These are phyloP conservation scores for Cryptococcus neoformans DNA, from an alignment of 1,284 basidiomycete species.

Conservation along the genomic window DNA sequence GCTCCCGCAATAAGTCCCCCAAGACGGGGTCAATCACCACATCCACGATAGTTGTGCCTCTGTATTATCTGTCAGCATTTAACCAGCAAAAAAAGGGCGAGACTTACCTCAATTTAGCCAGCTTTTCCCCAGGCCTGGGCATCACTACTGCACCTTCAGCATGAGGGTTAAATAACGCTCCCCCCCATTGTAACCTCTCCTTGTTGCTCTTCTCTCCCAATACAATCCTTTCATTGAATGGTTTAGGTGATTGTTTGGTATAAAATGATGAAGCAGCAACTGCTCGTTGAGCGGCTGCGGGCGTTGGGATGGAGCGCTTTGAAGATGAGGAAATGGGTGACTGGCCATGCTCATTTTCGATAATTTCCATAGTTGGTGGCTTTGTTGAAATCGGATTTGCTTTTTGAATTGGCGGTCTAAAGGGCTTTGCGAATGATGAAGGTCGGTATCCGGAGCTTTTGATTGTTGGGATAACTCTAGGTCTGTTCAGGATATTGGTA, in stretches of 20 bases:
- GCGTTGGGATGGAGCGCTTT: slow-evolving; percentile 6
- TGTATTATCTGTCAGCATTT: slow-evolving; percentile 9
- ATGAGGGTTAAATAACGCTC: slow-evolving; percentile 58
- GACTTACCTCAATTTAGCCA: slow-evolving; percentile 71
- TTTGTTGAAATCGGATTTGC: background rate
- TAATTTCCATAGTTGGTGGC: background rate
- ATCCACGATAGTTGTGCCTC: slow-evolving; percentile 58
- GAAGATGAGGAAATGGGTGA: slow-evolving; percentile 21
- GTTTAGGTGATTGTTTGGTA: slow-evolving; percentile 14
- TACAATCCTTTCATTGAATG: slow-evolving; percentile 27
- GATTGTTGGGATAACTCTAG: slow-evolving; percentile 4
- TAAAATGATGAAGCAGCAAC: slow-evolving; percentile 33
- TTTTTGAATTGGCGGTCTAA: background rate
- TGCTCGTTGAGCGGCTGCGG: slow-evolving; percentile 6
- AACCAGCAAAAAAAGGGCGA: background rate
- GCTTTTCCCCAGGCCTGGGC: slow-evolving; percentile 68
- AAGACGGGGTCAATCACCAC: slow-evolving; percentile 95
- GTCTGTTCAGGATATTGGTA: slow-evolving; percentile 30
- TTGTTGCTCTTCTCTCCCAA: slow-evolving; percentile 39
- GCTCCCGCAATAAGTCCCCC: slow-evolving; percentile 70
- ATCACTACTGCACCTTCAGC: slow-evolving; percentile 79
- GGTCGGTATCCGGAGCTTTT: slow-evolving; percentile 15
- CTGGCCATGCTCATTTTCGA: slow-evolving; percentile 14
- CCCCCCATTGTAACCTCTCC: slow-evolving; percentile 28
- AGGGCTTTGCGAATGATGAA: slow-evolving; percentile 22